Percentiles rank a stretch among this genome's conserved stretches.
Evolutionary conservation across 768 basidiomycete genomes (phyloP).

Genomic region (Russula emetica): DNA sequence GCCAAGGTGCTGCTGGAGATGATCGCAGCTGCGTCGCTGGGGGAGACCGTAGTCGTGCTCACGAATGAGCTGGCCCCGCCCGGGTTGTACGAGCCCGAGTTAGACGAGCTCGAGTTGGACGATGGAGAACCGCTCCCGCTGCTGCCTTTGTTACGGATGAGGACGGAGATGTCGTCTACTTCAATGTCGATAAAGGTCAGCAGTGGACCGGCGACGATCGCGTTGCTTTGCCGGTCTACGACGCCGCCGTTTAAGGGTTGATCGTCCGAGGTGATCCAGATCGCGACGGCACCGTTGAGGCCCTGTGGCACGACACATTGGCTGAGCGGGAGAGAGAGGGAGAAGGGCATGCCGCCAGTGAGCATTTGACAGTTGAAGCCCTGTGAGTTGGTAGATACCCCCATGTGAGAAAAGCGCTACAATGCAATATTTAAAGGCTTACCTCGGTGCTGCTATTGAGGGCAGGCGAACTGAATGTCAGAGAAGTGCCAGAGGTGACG

Average conservation of each 20-base stretch:
- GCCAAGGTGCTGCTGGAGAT: conserved; percentile 19
- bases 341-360: conserved; percentile 51
- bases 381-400: conserved; percentile 34
- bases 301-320: conserved; percentile 61
- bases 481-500: conserved; percentile 51
- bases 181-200: conserved; percentile 61
- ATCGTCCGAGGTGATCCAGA: conserved; percentile 61
- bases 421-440: conserved; percentile 27
- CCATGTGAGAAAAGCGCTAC: background rate
- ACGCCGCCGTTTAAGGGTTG: conserved; percentile 64
- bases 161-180: conserved; percentile 47
- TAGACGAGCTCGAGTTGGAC: too few species aligned
- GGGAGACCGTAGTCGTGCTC: conserved; percentile 22
- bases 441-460: conserved; percentile 49
- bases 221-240: conserved; percentile 47
- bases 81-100: too few species aligned
- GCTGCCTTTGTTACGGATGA: conserved; percentile 37
- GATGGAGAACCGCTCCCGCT: background rate
- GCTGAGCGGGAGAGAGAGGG: conserved; percentile 55
- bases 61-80: background rate
- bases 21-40: conserved; percentile 31
- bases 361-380: conserved; percentile 72
- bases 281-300: conserved; percentile 69
- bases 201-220: conserved; percentile 67
- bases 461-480: conserved; percentile 57